Conservation (phyloP, 2,329 filamentous ascomycete genomes). For the Diplodia mutila region DNA sequence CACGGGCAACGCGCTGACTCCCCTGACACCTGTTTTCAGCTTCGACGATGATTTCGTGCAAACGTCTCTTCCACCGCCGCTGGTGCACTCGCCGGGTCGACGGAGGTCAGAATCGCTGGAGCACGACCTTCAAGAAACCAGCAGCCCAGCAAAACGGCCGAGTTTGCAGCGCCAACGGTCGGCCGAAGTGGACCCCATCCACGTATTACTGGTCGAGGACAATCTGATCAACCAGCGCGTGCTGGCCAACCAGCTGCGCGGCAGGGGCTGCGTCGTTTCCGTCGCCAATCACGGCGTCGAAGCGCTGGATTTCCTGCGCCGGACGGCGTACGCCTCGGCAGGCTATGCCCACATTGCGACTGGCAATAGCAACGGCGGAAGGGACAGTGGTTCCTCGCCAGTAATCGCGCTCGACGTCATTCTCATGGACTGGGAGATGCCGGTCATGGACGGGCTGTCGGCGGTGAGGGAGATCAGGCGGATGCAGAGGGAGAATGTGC, state of each 20-base stretch:
- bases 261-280: constrained; percentile 36
- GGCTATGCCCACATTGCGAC: neutral
- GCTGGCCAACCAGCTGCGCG: constrained; percentile 38
- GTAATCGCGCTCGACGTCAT: constrained; percentile 35
- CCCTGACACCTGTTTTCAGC: neutral
- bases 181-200: neutral
- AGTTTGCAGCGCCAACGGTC: neutral
- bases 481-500: constrained; percentile 34
- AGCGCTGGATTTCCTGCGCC: constrained; percentile 35
- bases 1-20: neutral
- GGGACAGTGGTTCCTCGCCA: neutral
- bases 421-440: constrained; percentile 47
- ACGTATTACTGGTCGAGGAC: constrained; percentile 43
- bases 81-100: neutral
- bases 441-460: constrained; percentile 44
- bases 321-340: constrained; percentile 28
- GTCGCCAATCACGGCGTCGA: constrained; percentile 41
- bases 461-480: constrained; percentile 40
- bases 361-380: neutral
- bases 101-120: neutral
- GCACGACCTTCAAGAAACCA: neutral
- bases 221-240: constrained; percentile 45
- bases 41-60: neutral
- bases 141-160: neutral
- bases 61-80: neutral